Evolutionary conservation across 2,329 filamentous ascomycete species (phyloP), one percentile per base, ranked within the genome.

Genomic region (Ophiostoma pallidulum): DNA sequence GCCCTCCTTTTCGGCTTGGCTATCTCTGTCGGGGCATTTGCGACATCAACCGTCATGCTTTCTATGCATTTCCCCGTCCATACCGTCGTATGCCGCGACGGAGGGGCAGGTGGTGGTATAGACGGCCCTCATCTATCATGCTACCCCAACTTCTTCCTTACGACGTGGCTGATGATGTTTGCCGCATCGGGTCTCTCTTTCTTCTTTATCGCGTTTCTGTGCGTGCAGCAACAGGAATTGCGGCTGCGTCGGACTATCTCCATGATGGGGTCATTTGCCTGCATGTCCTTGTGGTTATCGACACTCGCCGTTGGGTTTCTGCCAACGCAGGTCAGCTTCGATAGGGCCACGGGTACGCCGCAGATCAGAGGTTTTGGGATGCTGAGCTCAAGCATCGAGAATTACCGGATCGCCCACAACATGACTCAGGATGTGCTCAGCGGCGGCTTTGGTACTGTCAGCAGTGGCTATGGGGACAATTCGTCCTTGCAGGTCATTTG

Each of bases 91-190:
- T 51, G 46, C 39, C 38, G 20, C 7, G 49, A 18, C 1, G 28
- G 13, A 7, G 18, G 42, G 6, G 4, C 13, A 12, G 26, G 22
- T 5, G 26, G 10, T n/a, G 35, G 31, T 16, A 6, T 19, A 8
- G n/a, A 14, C 19, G 6, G n/a, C 10, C 19, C 19, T 5, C 4
- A n/a, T n/a, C n/a, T n/a, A n/a, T n/a, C 9, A 0, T 54, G 53
- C 46, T 49, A 53, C n/a, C 48, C 51, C 41, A 54, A 53, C 38
- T 54, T 54, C 20, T 54, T 53, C 35, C 6, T 48, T 3, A 45
- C 49, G 4, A 51, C 51, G 14, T 54, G 49, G 53, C 13, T 50
- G 14, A 20, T 50, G 12, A 20, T 38, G 4, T 41, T 53, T 20
- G 29, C 13, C 10, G 26, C 48, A 5, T 40, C 51, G 1, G 9